Evolutionary conservation across 805 yeast genomes (phyloP).

Genomic region (Teunomyces lycoperdinae): DNA sequence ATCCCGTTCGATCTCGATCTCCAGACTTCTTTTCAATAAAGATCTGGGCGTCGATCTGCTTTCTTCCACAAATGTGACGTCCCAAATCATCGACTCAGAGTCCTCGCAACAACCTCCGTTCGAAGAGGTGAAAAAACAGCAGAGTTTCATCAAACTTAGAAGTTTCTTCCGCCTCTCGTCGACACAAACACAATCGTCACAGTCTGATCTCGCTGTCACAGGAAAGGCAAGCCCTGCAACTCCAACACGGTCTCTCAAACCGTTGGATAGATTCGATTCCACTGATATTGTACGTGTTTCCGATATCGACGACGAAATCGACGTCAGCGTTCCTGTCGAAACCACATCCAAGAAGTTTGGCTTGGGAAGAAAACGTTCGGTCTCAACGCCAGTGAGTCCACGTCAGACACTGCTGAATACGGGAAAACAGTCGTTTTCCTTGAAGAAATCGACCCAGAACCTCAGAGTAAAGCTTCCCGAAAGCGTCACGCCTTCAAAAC

Average conservation of each 20-base stretch:
- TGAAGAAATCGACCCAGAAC: constrained; percentile 10
- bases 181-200: background rate
- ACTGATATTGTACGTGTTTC: background rate
- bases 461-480: constrained; percentile 11
- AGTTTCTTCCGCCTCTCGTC: constrained; percentile 23
- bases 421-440: background rate
- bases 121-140: constrained; percentile 15
- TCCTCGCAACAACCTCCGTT: background rate
- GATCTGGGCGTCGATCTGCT: constrained; percentile 9
- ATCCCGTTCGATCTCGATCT: constrained; percentile 25
- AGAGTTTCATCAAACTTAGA: constrained; percentile 27
- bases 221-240: background rate
- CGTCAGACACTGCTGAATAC: background rate
- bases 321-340: background rate
- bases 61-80: background rate
- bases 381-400: constrained; percentile 8
- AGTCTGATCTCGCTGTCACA: background rate
- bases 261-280: background rate
- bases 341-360: background rate
- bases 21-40: constrained; percentile 25
- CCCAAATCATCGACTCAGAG: background rate
- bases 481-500: constrained; percentile 9
- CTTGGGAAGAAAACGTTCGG: constrained; percentile 10
- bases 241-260: background rate
- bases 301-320: background rate